phyloP scores from a whole-genome alignment of 371 early-diverging fungal species.

The Massospora cicadina region DNA sequence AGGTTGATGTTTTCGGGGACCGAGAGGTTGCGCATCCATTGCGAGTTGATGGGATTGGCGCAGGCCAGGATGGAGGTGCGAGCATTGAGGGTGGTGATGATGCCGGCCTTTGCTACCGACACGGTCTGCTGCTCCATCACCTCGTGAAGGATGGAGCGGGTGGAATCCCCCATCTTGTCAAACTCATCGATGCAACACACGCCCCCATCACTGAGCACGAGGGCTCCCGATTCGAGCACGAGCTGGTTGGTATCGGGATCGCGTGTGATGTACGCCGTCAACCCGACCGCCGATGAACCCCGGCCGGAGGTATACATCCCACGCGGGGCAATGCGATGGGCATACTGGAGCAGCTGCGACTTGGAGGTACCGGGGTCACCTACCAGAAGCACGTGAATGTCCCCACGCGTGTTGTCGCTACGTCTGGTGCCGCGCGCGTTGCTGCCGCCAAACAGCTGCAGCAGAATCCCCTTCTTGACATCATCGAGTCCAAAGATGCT shows the following conservation, averaged over 20 bases:
- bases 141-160: slow-evolving; percentile 96
- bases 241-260: slow-evolving; percentile 95
- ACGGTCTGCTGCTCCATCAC: slow-evolving; percentile 99
- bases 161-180: slow-evolving; percentile 95
- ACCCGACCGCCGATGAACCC: slow-evolving; percentile 97
- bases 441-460: slow-evolving; percentile 98
- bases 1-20: slow-evolving; percentile 94
- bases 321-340: slow-evolving; percentile 91
- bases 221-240: slow-evolving; percentile 97
- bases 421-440: slow-evolving; percentile 48
- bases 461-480: slow-evolving; percentile 93
- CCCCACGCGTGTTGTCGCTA: slow-evolving; percentile 60
- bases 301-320: slow-evolving; percentile 99
- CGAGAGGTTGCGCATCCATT: slow-evolving; percentile 73
- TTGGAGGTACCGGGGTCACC: slow-evolving; percentile 99
- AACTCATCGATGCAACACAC: slow-evolving; percentile 99
- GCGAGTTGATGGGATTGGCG: slow-evolving; percentile 94
- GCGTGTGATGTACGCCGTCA: slow-evolving; percentile 96
- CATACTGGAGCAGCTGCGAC: slow-evolving; percentile 91
- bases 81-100: slow-evolving; percentile 97
- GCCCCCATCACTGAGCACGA: slow-evolving; percentile 96
- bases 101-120: slow-evolving; percentile 98
- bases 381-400: slow-evolving; percentile 94
- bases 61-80: slow-evolving; percentile 95
- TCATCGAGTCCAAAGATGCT: slow-evolving; percentile 95